Percentiles rank a stretch among this genome's conserved stretches.
phyloP scores from a whole-genome alignment of 352 stramenopile genomes.

The Phytophthora aleatoria region DNA sequence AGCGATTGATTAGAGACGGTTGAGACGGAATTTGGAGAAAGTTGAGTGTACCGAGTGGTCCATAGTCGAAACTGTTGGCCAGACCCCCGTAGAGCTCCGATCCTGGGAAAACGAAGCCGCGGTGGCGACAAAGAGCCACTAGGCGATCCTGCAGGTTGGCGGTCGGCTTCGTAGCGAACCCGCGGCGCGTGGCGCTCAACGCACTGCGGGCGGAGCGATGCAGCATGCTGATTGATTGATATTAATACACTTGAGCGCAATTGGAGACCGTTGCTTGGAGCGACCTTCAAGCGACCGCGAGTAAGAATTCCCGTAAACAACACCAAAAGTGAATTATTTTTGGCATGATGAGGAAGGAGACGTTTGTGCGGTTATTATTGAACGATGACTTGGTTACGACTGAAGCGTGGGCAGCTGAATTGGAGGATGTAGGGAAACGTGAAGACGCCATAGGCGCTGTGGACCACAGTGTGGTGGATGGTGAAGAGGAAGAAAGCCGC shows the following conservation, averaged over 20 bases:
- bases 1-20: constrained; percentile 4
- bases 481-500: constrained; percentile 4
- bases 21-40: neutral
- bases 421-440: neutral
- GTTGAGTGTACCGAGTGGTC: constrained; percentile 69
- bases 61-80: constrained; percentile 98
- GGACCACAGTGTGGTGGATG: neutral
- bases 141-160: constrained; percentile 72
- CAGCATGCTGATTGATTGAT: constrained; percentile 10
- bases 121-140: constrained; percentile 85
- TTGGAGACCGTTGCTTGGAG: neutral
- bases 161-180: constrained; percentile 44
- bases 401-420: constrained; percentile 24
- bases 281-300: constrained; percentile 1
- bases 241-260: neutral
- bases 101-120: constrained; percentile 94
- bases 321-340: neutral
- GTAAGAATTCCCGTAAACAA: neutral
- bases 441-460: neutral
- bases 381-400: constrained; percentile 29
- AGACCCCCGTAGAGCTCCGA: constrained; percentile 98
- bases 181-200: constrained; percentile 22
- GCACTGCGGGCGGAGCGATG: neutral
- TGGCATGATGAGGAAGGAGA: constrained; percentile 4
- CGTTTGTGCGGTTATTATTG: constrained; percentile 35